Percentiles rank a stretch among this genome's conserved stretches.
These are phyloP conservation scores for Microsporum canis DNA, from an alignment of 2,329 filamentous ascomycete species.

Conservation along the genomic window DNA sequence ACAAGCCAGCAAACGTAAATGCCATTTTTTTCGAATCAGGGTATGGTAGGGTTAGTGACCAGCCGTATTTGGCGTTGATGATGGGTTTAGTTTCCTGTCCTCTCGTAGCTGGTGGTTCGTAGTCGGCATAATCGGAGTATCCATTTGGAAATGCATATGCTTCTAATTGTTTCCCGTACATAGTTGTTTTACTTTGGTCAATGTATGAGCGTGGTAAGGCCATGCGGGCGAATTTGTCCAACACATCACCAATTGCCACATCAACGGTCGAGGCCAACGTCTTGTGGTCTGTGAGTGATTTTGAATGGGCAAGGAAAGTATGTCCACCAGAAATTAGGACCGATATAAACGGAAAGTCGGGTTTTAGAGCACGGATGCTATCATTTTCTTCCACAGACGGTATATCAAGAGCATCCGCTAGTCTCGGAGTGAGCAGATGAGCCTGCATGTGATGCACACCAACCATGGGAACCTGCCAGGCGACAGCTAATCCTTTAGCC, in stretches of 20 bases:
- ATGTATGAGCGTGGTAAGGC: constrained; percentile 57
- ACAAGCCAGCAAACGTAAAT: constrained; percentile 66
- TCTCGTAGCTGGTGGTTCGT: constrained; percentile 48
- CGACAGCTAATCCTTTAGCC: constrained; percentile 76
- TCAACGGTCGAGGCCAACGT: constrained; percentile 65
- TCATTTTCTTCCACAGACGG: background rate
- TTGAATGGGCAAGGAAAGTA: constrained; percentile 70
- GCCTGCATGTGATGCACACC: constrained; percentile 97
- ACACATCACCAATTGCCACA: constrained; percentile 75
- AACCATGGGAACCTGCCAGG: constrained; percentile 71
- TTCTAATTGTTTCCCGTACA: constrained; percentile 74
- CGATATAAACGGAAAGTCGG: constrained; percentile 72
- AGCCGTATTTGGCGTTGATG: constrained; percentile 44
- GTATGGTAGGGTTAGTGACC: constrained; percentile 60
- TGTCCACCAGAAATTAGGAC: constrained; percentile 88
- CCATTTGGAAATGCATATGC: constrained; percentile 58
- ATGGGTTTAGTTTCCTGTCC: constrained; percentile 47
- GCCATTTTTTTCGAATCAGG: constrained; percentile 46
- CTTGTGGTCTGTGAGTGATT: constrained; percentile 54
- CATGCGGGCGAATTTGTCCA: constrained; percentile 75
- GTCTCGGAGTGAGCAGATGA: constrained; percentile 75
- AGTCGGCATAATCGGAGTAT: constrained; percentile 33
- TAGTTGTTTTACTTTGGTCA: constrained; percentile 47
- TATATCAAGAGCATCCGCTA: constrained; percentile 51
- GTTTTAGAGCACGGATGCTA: constrained; percentile 22